A percentile compares a stretch with the other conserved stretches of the same genome.
phyloP scores from a whole-genome alignment of 2,329 filamentous ascomycete species.

The Cercospora sp. region DNA sequence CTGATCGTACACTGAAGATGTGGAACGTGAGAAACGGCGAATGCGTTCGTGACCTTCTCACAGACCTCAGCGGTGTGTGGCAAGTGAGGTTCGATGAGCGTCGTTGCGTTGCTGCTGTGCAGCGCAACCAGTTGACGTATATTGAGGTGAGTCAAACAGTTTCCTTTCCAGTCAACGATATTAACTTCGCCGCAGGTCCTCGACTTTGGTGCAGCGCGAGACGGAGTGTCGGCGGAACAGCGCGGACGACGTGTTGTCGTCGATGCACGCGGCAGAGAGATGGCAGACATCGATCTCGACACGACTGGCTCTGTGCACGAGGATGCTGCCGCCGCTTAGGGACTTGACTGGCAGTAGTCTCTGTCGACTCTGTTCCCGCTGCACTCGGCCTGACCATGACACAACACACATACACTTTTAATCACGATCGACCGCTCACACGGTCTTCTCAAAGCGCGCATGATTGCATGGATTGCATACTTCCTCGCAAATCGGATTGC shows the following conservation, averaged over 20 bases:
- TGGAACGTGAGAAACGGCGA: conserved; percentile 94
- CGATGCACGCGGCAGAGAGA: conserved; percentile 41
- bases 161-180: neutral
- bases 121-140: conserved; percentile 88
- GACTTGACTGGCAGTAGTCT: conserved; percentile 13
- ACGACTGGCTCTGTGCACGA: conserved; percentile 18
- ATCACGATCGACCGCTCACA: neutral
- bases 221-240: conserved; percentile 75
- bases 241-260: conserved; percentile 73
- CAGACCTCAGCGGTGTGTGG: conserved; percentile 95
- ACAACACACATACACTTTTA: neutral
- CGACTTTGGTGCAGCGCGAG: conserved; percentile 91
- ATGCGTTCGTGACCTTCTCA: conserved; percentile 88
- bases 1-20: conserved; percentile 95
- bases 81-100: conserved; percentile 97
- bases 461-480: neutral
- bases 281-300: conserved; percentile 35
- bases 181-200: conserved; percentile 68
- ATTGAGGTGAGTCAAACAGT: conserved; percentile 69
- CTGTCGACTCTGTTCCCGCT: conserved; percentile 10
- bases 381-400: neutral
- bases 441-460: neutral
- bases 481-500: neutral
- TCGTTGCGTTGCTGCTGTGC: conserved; percentile 92
- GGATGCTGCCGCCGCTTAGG: conserved; percentile 21